Evolutionary conservation across 257 asterid genomes (phyloP).

Genomic region (Osmanthus fragrans): DNA sequence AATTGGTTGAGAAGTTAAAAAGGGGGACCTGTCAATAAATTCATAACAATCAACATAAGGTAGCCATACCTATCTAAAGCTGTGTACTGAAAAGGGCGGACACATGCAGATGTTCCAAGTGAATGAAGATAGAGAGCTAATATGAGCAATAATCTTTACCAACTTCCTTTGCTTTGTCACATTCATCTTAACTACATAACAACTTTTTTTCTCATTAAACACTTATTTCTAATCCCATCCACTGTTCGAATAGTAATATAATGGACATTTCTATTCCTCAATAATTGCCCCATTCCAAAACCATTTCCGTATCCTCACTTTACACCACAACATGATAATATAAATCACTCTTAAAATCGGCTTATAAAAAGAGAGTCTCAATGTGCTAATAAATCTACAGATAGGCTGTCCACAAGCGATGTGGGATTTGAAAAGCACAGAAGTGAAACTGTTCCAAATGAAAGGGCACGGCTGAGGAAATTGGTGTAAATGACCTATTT

Average conservation of each 20-base stretch:
- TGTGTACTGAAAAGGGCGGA: conserved; percentile 9
- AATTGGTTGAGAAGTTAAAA: too few species aligned
- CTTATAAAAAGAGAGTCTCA: not conserved
- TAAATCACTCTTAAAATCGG: too few species aligned
- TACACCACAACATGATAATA: not conserved
- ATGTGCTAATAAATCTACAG: not conserved
- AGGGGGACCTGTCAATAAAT: not conserved
- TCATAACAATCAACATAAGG: not conserved
- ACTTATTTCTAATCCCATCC: not conserved
- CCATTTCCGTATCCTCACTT: not conserved
- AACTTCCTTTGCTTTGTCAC: not conserved
- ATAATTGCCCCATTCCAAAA: not conserved
- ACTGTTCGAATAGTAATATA: not conserved
- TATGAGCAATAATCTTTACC: conserved; percentile 10
- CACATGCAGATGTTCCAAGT: not conserved
- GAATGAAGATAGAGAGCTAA: conserved; percentile 1
- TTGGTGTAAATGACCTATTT: too few species aligned
- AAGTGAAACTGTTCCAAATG: too few species aligned
- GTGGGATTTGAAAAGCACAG: not conserved
- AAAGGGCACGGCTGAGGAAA: too few species aligned
- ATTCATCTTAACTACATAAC: not conserved
- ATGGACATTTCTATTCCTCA: not conserved
- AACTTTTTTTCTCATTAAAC: not conserved
- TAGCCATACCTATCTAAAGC: conserved; percentile 17
- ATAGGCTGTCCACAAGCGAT: not conserved